Evolutionary conservation across 441 rosid genomes (phyloP), one percentile per base, ranked within the genome.

Genomic region (Populus trichocarpa): DNA sequence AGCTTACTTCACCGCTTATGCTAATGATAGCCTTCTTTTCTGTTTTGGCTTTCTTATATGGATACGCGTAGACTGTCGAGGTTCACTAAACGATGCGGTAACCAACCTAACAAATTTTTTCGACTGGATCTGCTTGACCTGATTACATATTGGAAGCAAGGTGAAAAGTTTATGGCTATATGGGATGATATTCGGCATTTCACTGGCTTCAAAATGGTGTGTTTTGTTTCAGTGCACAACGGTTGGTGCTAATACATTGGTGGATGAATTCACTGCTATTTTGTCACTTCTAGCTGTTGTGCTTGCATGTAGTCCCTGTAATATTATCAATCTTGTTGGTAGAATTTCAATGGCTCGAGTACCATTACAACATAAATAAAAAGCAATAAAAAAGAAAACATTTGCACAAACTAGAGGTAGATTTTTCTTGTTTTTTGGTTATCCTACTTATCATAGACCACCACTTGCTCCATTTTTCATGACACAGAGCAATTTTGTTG

Each of bases 1-100:
- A 67, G 35, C 71, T 71, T 23, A 53, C 71, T 71, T 85, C 93
- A 35, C 71, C 59, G 2, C 42, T 67, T 22, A 2, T 77, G 2
- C 66, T 79, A 12, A n/a, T 74, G 9, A 67, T 69, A 8, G 38
- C 67, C 7, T 13, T 67, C 42, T 25, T 73, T 11, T 69, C 73
- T 50, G 50, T 77, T 11, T 22, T 72, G 72, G 80, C 73, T 33
- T 69, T 79, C 65, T 53, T 73, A 6, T 3, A 32, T 26, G n/a
- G 77, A 68, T 36, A 32, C 50, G 33, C 10, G 5, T 75, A 65
- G 72, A 13, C 64, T 65, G 6, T 25, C 32, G 9, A 64, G 6
- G 50, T 0, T 40, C 8, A 14, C 7, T 1, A 59, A 13, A 23
- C 14, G 70, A 69, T 18, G 5, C 4, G 32, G 26, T 14, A 11